Conservation (phyloP, 768 basidiomycete species). For the Psilocybe tampanensis region DNA sequence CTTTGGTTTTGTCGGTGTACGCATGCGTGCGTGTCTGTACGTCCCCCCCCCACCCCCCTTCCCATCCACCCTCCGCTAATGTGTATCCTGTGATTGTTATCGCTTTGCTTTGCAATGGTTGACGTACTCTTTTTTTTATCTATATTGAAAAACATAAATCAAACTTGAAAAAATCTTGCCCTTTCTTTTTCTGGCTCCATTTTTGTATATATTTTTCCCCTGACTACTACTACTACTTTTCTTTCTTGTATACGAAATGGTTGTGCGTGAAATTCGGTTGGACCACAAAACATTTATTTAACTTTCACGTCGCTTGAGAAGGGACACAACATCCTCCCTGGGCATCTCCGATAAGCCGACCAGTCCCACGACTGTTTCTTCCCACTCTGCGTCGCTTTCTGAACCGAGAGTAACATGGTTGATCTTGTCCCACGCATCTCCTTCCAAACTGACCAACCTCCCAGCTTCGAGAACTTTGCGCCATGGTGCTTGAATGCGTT, state of each 20-base stretch:
- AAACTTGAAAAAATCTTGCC: background rate
- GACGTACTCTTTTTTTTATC: constrained; percentile 13
- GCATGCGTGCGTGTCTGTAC: background rate
- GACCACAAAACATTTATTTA: constrained; percentile 11
- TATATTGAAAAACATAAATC: background rate
- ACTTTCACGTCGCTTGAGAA: constrained; percentile 50
- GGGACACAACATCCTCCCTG: constrained; percentile 59
- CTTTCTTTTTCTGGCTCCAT: constrained; percentile 5
- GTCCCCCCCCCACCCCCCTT: constrained; percentile 18
- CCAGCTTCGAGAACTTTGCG: constrained; percentile 69
- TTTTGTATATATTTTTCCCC: constrained; percentile 11
- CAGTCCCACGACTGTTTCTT: constrained; percentile 48
- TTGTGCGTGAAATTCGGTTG: constrained; percentile 7
- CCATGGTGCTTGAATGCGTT: constrained; percentile 78
- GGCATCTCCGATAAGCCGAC: constrained; percentile 64
- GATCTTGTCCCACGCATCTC: constrained; percentile 50
- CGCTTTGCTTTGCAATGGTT: constrained; percentile 41
- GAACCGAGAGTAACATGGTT: constrained; percentile 51
- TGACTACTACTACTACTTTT: no score
- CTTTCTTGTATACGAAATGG: constrained; percentile 21
- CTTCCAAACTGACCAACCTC: constrained; percentile 64
- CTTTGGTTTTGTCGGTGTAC: no score
- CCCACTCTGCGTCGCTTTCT: constrained; percentile 54
- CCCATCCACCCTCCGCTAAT: constrained; percentile 20
- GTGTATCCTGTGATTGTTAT: constrained; percentile 31